Evolutionary conservation across 148 eudicot species (phyloP).

Genomic region (Chenopodium quinoa): DNA sequence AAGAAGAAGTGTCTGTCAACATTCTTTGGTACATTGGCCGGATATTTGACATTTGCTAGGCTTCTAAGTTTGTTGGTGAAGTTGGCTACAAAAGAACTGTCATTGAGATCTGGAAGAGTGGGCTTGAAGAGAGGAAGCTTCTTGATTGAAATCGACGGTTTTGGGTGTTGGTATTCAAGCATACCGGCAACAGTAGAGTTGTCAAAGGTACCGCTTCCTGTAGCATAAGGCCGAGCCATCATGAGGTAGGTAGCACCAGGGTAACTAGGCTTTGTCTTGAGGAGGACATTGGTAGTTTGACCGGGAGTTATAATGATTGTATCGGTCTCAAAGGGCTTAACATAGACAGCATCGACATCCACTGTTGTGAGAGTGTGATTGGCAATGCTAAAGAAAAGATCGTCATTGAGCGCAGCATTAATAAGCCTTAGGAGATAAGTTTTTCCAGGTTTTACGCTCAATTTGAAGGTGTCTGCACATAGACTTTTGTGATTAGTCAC

Average conservation of each 20-base stretch:
- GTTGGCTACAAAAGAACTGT: conserved; percentile 47
- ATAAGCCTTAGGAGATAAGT: conserved; percentile 46
- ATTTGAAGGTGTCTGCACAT: conserved; percentile 44
- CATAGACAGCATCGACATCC: conserved; percentile 50
- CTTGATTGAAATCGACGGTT: conserved; percentile 24
- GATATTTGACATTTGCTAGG: conserved; percentile 45
- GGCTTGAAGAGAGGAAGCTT: conserved; percentile 55
- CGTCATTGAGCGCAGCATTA: conserved; percentile 60
- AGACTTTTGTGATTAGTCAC: background rate
- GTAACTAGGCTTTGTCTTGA: conserved; percentile 33
- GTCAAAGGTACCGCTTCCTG: conserved; percentile 49
- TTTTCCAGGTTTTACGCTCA: conserved; percentile 47
- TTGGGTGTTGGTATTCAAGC: conserved; percentile 43
- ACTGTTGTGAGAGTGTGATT: conserved; percentile 53
- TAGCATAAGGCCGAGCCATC: conserved; percentile 47
- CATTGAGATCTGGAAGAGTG: conserved; percentile 49
- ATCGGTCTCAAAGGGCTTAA: conserved; percentile 46
- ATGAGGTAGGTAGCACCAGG: conserved; percentile 42
- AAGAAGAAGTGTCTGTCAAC: conserved; percentile 53
- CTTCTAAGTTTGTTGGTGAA: conserved; percentile 48
- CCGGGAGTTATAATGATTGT: conserved; percentile 47
- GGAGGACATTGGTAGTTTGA: conserved; percentile 48
- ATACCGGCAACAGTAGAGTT: conserved; percentile 51
- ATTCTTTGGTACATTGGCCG: conserved; percentile 58
- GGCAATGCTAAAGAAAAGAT: conserved; percentile 52